Evolutionary conservation across 179 eudicot species (phyloP).

Genomic region (Carnegiea gigantea): DNA sequence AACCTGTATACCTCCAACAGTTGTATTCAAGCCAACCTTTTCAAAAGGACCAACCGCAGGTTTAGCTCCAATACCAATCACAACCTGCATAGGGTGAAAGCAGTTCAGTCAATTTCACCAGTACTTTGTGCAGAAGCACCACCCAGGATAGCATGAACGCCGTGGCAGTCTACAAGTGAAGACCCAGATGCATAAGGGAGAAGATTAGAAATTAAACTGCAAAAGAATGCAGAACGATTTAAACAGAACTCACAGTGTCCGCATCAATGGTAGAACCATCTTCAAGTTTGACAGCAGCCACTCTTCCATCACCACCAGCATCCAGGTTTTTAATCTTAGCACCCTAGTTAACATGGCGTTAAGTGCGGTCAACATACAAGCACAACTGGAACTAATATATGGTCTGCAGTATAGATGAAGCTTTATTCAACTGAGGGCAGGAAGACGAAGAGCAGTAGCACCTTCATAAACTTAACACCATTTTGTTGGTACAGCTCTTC

Average conservation of each 20-base stretch:
- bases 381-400: background rate
- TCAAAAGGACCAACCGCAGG: constrained; percentile 85
- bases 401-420: background rate
- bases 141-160: background rate
- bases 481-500: constrained; percentile 73
- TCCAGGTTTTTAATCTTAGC: constrained; percentile 69
- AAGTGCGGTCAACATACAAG: background rate
- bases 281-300: constrained; percentile 76
- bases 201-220: background rate
- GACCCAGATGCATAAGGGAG: background rate
- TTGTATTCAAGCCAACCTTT: constrained; percentile 58
- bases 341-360: constrained; percentile 47
- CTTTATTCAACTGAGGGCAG: background rate
- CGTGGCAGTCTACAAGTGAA: background rate
- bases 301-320: constrained; percentile 87
- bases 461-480: constrained; percentile 91
- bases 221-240: background rate
- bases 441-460: constrained; percentile 20
- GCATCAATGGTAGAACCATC: constrained; percentile 87
- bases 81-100: constrained; percentile 44
- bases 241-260: constrained; percentile 58
- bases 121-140: background rate
- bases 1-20: constrained; percentile 91
- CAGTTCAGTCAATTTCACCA: constrained; percentile 4
- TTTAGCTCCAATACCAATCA: constrained; percentile 94